A percentile compares a stretch with the other conserved stretches of the same genome.
These are phyloP conservation scores for Amylostereum areolatum DNA, from an alignment of 1,284 basidiomycete genomes.

Conservation along the genomic window DNA sequence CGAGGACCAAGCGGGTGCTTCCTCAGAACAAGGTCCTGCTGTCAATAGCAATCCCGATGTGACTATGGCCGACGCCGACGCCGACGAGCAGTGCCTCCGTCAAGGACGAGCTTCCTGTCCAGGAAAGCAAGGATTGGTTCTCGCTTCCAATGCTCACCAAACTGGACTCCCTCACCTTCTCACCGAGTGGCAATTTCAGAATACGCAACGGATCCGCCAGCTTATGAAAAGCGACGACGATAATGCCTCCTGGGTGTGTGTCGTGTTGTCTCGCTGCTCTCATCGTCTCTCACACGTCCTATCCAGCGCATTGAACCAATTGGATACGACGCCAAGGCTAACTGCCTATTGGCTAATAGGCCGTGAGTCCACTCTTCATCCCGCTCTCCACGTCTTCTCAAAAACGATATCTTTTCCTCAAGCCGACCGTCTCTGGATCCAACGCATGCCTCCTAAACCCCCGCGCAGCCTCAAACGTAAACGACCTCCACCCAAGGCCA, in stretches of 20 bases:
- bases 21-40: too few relatives aligned
- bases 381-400: conserved; percentile 2
- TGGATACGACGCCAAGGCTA: conserved; percentile 76
- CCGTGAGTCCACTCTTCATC: conserved; percentile 32
- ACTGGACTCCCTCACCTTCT: conserved; percentile 67
- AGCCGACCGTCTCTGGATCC: conserved; percentile 86
- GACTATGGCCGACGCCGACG: neutral
- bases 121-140: conserved; percentile 56
- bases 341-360: conserved; percentile 90
- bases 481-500: conserved; percentile 17
- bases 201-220: conserved; percentile 54
- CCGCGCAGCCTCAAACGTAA: conserved; percentile 54
- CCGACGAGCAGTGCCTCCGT: neutral
- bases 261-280: neutral
- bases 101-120: conserved; percentile 2
- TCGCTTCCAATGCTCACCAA: conserved; percentile 66
- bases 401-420: conserved; percentile 2
- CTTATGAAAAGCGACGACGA: conserved; percentile 78
- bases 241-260: conserved; percentile 64
- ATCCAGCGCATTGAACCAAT: conserved; percentile 78
- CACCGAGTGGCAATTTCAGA: conserved; percentile 79
- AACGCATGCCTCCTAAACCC: conserved; percentile 57
- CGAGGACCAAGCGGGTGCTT: neutral
- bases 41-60: too few relatives aligned
- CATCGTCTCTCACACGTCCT: conserved; percentile 1